Evolutionary conservation across 2,329 filamentous ascomycete species (phyloP), one percentile per base, ranked within the genome.

Genomic region (Neonectria neomacrospora): DNA sequence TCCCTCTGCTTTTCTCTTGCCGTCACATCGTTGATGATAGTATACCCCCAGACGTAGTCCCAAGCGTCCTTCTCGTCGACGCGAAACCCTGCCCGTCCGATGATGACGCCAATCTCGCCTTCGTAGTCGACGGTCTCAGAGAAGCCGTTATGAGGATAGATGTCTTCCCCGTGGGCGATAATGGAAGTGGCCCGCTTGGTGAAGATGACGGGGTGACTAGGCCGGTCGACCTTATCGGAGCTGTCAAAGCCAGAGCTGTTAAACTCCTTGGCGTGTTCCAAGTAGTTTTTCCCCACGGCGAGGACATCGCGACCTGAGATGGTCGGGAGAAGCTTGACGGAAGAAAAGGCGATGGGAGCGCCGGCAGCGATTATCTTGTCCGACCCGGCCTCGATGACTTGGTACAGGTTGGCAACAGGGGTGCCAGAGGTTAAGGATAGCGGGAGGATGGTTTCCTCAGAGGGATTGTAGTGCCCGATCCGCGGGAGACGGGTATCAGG

Each of bases 241-340:
- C 79, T 80, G 70, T 88, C 86, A 32, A 59, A 88, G 0, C 85
- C 85, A 1, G 81, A 84, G 11, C 74, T 78, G 67, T 87, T 85
- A 75, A 88, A 88, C 63, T 88, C 85, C 56, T 81, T 83, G 1
- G 85, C 85, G 69, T 88, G 85, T 42, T 85, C 85, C 32, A 77
- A 75, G 67, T 88, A 88, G 67, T 87, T 88, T 70, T 88, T 86
- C 28, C 85, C 84, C 2, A 88, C 83, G 50, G 83, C 80, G 2
- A 87, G 78, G n/a, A 87, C 75, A 70, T 87, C 84, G 26, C 85
- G 78, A 7, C 79, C 80, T 20, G 74, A 76, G 44, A 86, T 78
- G 0, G 83, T 81, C 3, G 85, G 76, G 0, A 85, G 76, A 1
- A 86, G 69, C 60, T 78, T 79, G 22, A 83, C 77, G 4, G 70